Evolutionary conservation across 2,329 filamentous ascomycete genomes (phyloP).

Genomic region (Penicillium oxalicum): DNA sequence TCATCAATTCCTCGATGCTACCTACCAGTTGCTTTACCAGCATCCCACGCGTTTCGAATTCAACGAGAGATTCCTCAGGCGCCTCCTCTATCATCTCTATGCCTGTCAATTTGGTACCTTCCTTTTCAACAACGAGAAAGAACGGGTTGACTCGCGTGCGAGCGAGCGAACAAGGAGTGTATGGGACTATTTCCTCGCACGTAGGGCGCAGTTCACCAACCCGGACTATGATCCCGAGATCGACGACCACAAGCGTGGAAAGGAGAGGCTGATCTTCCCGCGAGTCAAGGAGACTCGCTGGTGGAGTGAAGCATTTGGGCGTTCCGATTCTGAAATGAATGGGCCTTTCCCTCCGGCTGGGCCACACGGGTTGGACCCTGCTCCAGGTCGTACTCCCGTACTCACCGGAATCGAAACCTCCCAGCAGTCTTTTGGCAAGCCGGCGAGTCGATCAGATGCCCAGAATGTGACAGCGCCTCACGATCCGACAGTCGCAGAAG

Average conservation of each 20-base stretch:
- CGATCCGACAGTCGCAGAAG: slow-evolving; percentile 41
- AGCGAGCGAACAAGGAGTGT: slow-evolving; percentile 73
- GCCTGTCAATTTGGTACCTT: slow-evolving; percentile 97
- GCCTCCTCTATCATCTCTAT: slow-evolving; percentile 87
- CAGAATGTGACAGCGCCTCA: slow-evolving; percentile 28
- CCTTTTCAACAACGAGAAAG: slow-evolving; percentile 88
- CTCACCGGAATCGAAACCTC: slow-evolving; percentile 56
- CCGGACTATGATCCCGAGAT: slow-evolving; percentile 66
- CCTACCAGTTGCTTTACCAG: slow-evolving; percentile 83
- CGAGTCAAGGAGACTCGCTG: slow-evolving; percentile 72
- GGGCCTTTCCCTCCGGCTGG: slow-evolving; percentile 49
- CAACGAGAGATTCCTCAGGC: slow-evolving; percentile 85
- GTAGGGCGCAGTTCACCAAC: slow-evolving; percentile 76
- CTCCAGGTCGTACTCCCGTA: slow-evolving; percentile 45
- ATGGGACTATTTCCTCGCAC: slow-evolving; percentile 90
- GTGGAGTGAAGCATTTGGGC: slow-evolving; percentile 86
- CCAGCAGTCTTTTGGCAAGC: slow-evolving; percentile 48
- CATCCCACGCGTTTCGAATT: slow-evolving; percentile 88
- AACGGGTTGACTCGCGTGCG: slow-evolving; percentile 65
- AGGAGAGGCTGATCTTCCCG: slow-evolving; percentile 80
- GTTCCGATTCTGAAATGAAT: slow-evolving; percentile 91
- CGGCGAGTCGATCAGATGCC: slow-evolving; percentile 26
- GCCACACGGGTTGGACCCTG: slow-evolving; percentile 26
- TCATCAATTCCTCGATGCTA: slow-evolving; percentile 93
- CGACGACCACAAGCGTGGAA: slow-evolving; percentile 72